Base-by-base conservation (phyloP, 352 stramenopile genomes). In the Phytophthora tentaculata region DNA sequence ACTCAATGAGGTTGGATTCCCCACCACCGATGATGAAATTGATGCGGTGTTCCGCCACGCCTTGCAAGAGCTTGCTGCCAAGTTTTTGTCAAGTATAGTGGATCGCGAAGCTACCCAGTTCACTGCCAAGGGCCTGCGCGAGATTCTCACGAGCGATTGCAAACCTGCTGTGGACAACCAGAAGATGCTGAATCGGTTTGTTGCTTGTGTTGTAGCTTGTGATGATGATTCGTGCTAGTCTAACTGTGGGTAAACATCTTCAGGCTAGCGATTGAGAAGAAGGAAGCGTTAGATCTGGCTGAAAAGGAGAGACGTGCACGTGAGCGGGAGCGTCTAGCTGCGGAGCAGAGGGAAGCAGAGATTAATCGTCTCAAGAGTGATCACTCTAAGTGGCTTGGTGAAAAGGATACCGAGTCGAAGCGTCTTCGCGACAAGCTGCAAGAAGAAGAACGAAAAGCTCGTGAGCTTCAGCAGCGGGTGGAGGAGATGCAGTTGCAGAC, bases 331-430 rank as follows among this genome's bases (percentile, higher is more conserved):
- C 78, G 65, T 37, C 19, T 76, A 5, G 73, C 65, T 32, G 74
- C 85, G 1, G 76, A 71, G 10, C 65, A 86, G 50, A 90, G 86
- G 49, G 83, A 94, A 67, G 75, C 67, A 16, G 68, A 94, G 54
- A 91, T 93, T n/a, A 61, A 61, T 73, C 83, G 86, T 20, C 64
- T 94, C 5, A 86, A 89, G 58, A 83, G 67, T 20, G 78, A 86
- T 29, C 80, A 90, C 2, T 69, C 89, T 23, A 86, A 86, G 47
- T 91, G 83, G 32, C 72, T 91, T 20, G 77, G 73, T 20, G 83
- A 94, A 54, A 84, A 79, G 17, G 83, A 92, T 12, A 72, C 51
- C 47, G 86, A 96, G 52, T 86, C 88, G 1, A 89, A 92, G 62
- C 81, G 56, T 17, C 70, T 94, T 47, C 80, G 82, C 32, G 75